Evolutionary conservation across 2,329 filamentous ascomycete genomes (phyloP).

Genomic region (Westerdykella sp.): DNA sequence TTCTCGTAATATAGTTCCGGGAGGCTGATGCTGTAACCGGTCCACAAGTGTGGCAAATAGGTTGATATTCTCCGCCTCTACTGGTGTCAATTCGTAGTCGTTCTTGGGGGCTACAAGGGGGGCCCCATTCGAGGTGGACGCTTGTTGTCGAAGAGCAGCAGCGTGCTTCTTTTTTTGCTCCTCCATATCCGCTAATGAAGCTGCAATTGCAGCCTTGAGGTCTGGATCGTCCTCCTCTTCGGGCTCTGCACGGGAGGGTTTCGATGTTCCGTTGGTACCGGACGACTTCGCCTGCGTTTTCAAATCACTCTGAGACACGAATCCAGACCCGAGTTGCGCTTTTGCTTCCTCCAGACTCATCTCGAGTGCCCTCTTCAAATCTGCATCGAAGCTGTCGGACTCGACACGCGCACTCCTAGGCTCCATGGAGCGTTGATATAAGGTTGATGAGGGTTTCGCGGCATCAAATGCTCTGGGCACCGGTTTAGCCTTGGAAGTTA

Average conservation of each 20-base stretch:
- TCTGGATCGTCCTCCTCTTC: constrained; percentile 88
- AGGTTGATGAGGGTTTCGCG: constrained; percentile 53
- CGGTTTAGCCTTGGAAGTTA: constrained; percentile 64
- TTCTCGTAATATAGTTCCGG: constrained; percentile 90
- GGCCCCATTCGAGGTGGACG: constrained; percentile 48
- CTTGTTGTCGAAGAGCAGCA: constrained; percentile 73
- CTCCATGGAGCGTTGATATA: constrained; percentile 69
- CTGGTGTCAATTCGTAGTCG: constrained; percentile 86
- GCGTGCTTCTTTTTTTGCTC: constrained; percentile 92
- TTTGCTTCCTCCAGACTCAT: constrained; percentile 97
- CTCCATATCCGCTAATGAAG: constrained; percentile 94
- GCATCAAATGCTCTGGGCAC: constrained; percentile 43
- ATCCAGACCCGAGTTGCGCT: constrained; percentile 62
- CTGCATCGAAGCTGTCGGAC: constrained; percentile 85
- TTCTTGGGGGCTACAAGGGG: constrained; percentile 65
- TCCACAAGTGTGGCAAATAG: constrained; percentile 92
- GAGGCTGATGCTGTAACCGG: constrained; percentile 86
- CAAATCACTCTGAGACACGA: constrained; percentile 58
- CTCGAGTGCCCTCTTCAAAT: constrained; percentile 84
- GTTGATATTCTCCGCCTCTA: constrained; percentile 97
- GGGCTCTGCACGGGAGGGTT: constrained; percentile 35
- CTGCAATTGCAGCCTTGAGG: constrained; percentile 88
- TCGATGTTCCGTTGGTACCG: constrained; percentile 30
- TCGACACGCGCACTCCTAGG: constrained; percentile 83
- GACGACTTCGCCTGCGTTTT: constrained; percentile 34